A percentile compares a stretch with the other conserved stretches of the same genome.
These are phyloP conservation scores for Mortierella sp. DNA, from an alignment of 371 early-diverging fungal species.

Conservation along the genomic window DNA sequence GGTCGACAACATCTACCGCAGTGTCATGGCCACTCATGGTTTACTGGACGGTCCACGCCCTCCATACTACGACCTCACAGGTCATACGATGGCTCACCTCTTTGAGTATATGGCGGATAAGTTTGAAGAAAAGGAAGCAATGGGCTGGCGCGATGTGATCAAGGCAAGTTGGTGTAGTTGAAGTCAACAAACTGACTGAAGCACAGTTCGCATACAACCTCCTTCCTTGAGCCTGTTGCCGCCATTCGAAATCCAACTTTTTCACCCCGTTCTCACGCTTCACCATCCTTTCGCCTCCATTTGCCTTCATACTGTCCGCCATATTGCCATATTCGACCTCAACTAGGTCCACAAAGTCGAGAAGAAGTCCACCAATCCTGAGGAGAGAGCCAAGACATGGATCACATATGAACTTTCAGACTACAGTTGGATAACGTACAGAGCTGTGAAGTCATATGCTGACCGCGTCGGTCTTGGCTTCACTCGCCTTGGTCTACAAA, in stretches of 20 bases:
- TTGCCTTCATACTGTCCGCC: not conserved
- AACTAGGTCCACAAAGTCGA: conserved; percentile 57
- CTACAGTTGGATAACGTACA: conserved; percentile 61
- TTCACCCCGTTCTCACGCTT: not conserved
- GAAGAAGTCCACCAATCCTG: conserved; percentile 35
- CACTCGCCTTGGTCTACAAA: conserved; percentile 53
- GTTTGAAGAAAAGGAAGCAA: conserved; percentile 56
- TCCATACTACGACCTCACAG: conserved; percentile 54
- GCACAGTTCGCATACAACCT: too few relatives aligned
- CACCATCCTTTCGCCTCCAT: not conserved
- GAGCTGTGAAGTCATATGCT: conserved; percentile 53
- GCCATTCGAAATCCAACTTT: too few relatives aligned
- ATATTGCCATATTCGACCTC: not conserved
- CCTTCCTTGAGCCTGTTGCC: too few relatives aligned
- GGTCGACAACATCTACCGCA: conserved; percentile 62
- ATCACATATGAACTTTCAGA: conserved; percentile 64
- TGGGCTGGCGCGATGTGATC: conserved; percentile 61
- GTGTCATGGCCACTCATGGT: conserved; percentile 52
- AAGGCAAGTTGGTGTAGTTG: conserved; percentile 51
- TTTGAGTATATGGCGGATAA: conserved; percentile 57
- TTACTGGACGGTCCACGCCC: conserved; percentile 57
- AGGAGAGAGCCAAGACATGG: conserved; percentile 64
- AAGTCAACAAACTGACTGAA: too few relatives aligned
- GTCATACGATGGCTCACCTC: conserved; percentile 56
- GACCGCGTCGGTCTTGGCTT: conserved; percentile 57